Base-by-base conservation (phyloP, 2,329 filamentous ascomycete species). In the Botrytis tulipae region DNA sequence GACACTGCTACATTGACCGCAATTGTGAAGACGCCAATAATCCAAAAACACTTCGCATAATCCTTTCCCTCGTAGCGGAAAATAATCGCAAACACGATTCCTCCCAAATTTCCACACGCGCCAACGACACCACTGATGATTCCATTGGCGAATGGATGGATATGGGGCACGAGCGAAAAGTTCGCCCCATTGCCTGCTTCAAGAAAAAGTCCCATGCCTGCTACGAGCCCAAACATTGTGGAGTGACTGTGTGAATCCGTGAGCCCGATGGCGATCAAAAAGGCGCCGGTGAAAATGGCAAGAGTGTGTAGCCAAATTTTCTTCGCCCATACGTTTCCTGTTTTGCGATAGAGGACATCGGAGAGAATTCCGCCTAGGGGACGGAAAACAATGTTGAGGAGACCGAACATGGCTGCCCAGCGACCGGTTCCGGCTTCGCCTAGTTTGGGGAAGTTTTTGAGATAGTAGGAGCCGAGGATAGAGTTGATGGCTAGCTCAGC, bases 181-280 rank as follows among this genome's bases (percentile, higher is more conserved):
- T 93, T 96, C 59, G 93, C 90, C 0, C 95, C 95, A 80, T 97
- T 97, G 60, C 90, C 91, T 2, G 92, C 93, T 81, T 97, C 93
- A 61, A 94, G 83, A 84, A 97, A 97, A 80, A 97, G 87, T 1
- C 92, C 93, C 84, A 94, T 87, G 16, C 93, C 87, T 1, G 91
- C 90, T 14, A 97, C 84, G 9, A 97, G 88, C 1, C 92, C 93
- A 73, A 96, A 90, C 86, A 97, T 91, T 4, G 88, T 89, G 10
- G 86, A 83, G 66, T 91, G 82, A 37, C 86, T 80, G 40, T 90
- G 87, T 0, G 92, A 87, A 81, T 96, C 84, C 0, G 86, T 80
- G n/a, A 89, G 78, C 5, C 91, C 90, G 76, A 92, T 90, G n/a
- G 87, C 85, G 76, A 92, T 83, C 73, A 88, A 83, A 79, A 92